phyloP scores from a whole-genome alignment of 805 yeast genomes.

The Cyberlindnera bimundalis region DNA sequence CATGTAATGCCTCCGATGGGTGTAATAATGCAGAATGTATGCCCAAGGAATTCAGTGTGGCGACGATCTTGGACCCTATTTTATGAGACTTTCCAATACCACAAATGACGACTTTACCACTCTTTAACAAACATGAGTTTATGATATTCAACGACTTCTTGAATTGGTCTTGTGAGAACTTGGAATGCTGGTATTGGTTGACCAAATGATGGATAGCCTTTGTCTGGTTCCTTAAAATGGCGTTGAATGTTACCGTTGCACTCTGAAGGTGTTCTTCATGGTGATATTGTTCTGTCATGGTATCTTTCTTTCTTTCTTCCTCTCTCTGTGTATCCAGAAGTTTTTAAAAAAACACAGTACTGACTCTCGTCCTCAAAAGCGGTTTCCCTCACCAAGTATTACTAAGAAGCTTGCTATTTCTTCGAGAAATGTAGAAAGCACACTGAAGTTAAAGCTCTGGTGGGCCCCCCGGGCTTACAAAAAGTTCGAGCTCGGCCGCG shows the following conservation, averaged over 20 bases:
- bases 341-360: too few species aligned
- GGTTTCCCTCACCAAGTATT: too few species aligned
- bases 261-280: slow-evolving; percentile 21
- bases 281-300: neutral
- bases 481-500: too few species aligned
- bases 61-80: slow-evolving; percentile 73
- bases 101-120: slow-evolving; percentile 70
- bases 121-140: slow-evolving; percentile 32
- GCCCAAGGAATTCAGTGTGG: slow-evolving; percentile 78
- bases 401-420: too few species aligned
- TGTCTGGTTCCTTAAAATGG: slow-evolving; percentile 43
- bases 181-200: slow-evolving; percentile 42
- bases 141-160: slow-evolving; percentile 41
- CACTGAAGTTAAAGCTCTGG: too few species aligned
- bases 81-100: slow-evolving; percentile 87
- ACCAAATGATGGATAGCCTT: slow-evolving; percentile 45
- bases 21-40: slow-evolving; percentile 66
- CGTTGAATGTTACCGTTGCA: slow-evolving; percentile 33
- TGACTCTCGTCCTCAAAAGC: too few species aligned
- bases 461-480: too few species aligned
- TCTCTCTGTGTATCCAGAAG: slow-evolving; percentile 14
- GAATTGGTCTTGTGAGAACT: slow-evolving; percentile 44
- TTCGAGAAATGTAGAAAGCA: too few species aligned
- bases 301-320: neutral
- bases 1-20: slow-evolving; percentile 87